phyloP scores from a whole-genome alignment of 495 filamentous ascomycete species.

The Lepraria neglecta region DNA sequence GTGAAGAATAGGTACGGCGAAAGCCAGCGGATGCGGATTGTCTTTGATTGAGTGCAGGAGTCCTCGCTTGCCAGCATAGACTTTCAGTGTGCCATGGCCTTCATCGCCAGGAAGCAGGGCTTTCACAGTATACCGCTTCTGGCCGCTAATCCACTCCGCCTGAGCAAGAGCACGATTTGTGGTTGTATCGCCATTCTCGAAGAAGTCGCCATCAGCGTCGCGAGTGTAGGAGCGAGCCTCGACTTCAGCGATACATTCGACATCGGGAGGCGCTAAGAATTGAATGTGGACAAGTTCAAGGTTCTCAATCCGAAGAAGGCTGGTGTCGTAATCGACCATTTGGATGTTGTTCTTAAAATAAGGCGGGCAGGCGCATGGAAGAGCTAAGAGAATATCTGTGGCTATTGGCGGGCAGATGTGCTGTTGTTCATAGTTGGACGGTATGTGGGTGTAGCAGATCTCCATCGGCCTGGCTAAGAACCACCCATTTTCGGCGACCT shows the following conservation, averaged over 20 bases:
- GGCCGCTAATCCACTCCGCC: slow-evolving; percentile 79
- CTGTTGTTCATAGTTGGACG: slow-evolving; percentile 75
- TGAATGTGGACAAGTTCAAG: slow-evolving; percentile 88
- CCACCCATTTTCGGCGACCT: slow-evolving; percentile 78
- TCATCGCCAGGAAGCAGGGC: slow-evolving; percentile 85
- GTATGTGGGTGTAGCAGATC: slow-evolving; percentile 91
- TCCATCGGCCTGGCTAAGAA: slow-evolving; percentile 83
- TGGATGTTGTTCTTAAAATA: slow-evolving; percentile 77
- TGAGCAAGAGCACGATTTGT: slow-evolving; percentile 79
- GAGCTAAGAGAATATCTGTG: slow-evolving; percentile 71
- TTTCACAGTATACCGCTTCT: slow-evolving; percentile 89
- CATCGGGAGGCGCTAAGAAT: slow-evolving; percentile 75
- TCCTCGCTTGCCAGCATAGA: slow-evolving; percentile 89
- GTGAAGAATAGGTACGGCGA: slow-evolving; percentile 87
- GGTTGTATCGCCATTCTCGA: slow-evolving; percentile 83
- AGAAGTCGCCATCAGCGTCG: slow-evolving; percentile 84
- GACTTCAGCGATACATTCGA: slow-evolving; percentile 90
- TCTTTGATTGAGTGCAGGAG: slow-evolving; percentile 94
- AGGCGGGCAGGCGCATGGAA: slow-evolving; percentile 78
- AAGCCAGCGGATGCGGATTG: slow-evolving; percentile 84
- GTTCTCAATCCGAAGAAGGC: slow-evolving; percentile 75
- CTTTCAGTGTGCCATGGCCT: slow-evolving; percentile 79
- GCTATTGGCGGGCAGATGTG: slow-evolving; percentile 86
- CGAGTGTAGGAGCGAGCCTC: slow-evolving; percentile 72
- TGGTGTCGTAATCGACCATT: slow-evolving; percentile 87